Evolutionary conservation across 805 yeast genomes (phyloP), one percentile per base, ranked within the genome.

Genomic region (Lipomyces lipofer): DNA sequence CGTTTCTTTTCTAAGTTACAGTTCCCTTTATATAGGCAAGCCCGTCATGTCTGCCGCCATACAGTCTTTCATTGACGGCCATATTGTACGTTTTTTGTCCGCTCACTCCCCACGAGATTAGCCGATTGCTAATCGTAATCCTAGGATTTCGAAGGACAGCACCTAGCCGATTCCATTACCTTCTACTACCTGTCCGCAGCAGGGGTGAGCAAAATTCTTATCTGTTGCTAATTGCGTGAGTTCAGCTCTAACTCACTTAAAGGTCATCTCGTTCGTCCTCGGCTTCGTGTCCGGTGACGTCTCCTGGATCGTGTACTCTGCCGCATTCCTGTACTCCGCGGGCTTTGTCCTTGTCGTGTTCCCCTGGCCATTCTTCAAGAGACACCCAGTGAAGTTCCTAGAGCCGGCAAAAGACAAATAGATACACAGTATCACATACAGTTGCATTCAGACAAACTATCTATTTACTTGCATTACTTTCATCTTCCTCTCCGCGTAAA

Each of bases 71-170:
- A n/a, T n/a, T n/a, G n/a, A n/a, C n/a, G n/a, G n/a, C n/a, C n/a
- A n/a, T n/a, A n/a, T n/a, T n/a, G n/a, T n/a, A n/a, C n/a, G n/a
- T n/a, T n/a, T n/a, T n/a, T n/a, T n/a, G n/a, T n/a, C n/a, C n/a
- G n/a, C n/a, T n/a, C n/a, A n/a, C n/a, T n/a, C n/a, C n/a, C n/a
- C n/a, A n/a, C n/a, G n/a, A n/a, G n/a, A n/a, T n/a, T n/a, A n/a
- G n/a, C n/a, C n/a, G n/a, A n/a, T n/a, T n/a, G n/a, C n/a, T n/a
- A n/a, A n/a, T n/a, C n/a, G n/a, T n/a, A n/a, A n/a, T n/a, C n/a
- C n/a, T n/a, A 62, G 65, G 85, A 82, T 69, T 81, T 77, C 60
- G 69, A 74, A 59, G 83, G 85, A 58, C 87, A 83, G 65, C 68
- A 72, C 53, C 61, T 68, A 35, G 78, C 77, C 7, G 75, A 75